phyloP scores from a whole-genome alignment of 345 rosid species.

The Pistacia integerrima region DNA sequence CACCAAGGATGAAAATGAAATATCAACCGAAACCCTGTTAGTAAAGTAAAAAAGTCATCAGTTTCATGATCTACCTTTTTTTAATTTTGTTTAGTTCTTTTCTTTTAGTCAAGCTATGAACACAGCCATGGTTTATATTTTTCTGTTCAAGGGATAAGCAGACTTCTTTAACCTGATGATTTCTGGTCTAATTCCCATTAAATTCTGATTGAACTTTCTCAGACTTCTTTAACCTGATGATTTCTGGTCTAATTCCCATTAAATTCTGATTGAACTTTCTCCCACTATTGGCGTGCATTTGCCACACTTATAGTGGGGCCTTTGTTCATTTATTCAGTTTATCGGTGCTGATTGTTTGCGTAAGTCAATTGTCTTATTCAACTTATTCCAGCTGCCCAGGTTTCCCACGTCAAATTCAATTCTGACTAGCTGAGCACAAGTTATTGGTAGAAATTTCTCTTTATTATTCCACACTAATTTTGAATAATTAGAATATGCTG shows the following conservation, averaged over 20 bases:
- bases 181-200: background rate
- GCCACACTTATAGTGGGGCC: background rate
- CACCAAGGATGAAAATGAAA: too few species aligned
- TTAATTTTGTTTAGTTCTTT: background rate
- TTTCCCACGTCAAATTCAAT: background rate
- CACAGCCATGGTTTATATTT: too few species aligned
- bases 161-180: background rate
- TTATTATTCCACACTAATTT: background rate
- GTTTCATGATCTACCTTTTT: too few species aligned
- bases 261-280: background rate
- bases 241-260: background rate
- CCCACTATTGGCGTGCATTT: background rate
- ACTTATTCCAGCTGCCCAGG: background rate
- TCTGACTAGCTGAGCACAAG: too few species aligned
- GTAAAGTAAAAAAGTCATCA: too few species aligned
- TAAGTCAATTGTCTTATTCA: slow-evolving; percentile 2
- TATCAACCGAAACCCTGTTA: too few species aligned
- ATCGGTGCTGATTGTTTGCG: background rate
- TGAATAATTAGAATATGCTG: background rate
- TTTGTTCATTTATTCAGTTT: background rate
- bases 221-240: background rate
- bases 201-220: background rate
- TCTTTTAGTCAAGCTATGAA: background rate
- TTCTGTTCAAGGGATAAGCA: background rate
- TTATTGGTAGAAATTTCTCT: background rate